These are phyloP conservation scores for Penicillium parvum DNA, from an alignment of 495 filamentous ascomycete species.

Conservation along the genomic window DNA sequence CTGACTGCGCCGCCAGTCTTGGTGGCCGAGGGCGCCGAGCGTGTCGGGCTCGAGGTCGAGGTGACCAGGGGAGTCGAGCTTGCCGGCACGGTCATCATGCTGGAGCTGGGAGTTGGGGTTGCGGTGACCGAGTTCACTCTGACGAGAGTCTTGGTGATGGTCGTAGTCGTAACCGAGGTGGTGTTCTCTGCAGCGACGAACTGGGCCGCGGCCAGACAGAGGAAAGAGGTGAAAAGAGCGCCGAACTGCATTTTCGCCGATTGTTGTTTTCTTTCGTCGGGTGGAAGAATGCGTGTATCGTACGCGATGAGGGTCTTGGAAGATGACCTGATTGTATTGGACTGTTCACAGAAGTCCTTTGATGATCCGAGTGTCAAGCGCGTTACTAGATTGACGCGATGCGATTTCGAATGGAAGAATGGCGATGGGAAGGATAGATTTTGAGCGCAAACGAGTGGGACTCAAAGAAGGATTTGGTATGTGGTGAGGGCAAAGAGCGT, in stretches of 20 bases:
- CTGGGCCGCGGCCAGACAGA: constrained; percentile 34
- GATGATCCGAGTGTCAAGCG: constrained; percentile 1
- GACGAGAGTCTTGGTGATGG: constrained; percentile 33
- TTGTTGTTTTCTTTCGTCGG: constrained; percentile 2
- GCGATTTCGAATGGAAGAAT: constrained; percentile 2
- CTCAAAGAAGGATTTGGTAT: constrained; percentile 12
- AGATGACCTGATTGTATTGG: background rate
- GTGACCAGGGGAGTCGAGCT: constrained; percentile 21
- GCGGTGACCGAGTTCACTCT: constrained; percentile 29
- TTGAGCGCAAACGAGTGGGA: constrained; percentile 26
- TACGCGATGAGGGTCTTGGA: background rate
- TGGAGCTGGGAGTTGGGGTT: constrained; percentile 19
- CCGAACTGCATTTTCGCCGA: constrained; percentile 34
- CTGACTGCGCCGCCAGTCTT: constrained; percentile 19
- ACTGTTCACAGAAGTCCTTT: constrained; percentile 3
- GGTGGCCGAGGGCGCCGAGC: constrained; percentile 21
- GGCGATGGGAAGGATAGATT: constrained; percentile 4
- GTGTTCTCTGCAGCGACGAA: constrained; percentile 24
- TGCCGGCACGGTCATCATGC: constrained; percentile 13
- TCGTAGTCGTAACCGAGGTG: constrained; percentile 30
- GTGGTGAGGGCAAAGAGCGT: constrained; percentile 21
- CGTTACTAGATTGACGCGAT: constrained; percentile 3
- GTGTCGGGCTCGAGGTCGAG: constrained; percentile 15
- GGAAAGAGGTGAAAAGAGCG: constrained; percentile 30
- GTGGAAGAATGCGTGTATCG: background rate